Conservation (phyloP, 495 filamentous ascomycete genomes). For the Lophiotrema nucula region DNA sequence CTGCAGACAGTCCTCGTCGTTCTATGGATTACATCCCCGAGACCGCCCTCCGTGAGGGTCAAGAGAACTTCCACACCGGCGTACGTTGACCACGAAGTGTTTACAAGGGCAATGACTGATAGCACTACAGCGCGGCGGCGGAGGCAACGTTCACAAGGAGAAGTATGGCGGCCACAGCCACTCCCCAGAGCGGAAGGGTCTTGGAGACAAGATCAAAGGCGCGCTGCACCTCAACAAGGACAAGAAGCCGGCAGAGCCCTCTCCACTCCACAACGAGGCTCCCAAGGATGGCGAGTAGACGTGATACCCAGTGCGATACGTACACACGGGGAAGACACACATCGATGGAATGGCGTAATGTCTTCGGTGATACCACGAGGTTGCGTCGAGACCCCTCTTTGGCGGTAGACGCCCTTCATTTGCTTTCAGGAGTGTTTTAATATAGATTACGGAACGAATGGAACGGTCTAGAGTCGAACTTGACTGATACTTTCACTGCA, state of each 20-base stretch:
- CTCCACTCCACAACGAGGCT: slow-evolving; percentile 17
- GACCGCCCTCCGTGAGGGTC: slow-evolving; percentile 34
- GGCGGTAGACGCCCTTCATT: neutral
- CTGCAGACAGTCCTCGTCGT: slow-evolving; percentile 10
- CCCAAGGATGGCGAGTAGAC: slow-evolving; percentile 9
- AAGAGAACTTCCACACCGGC: slow-evolving; percentile 46
- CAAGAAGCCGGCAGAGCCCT: slow-evolving; percentile 22
- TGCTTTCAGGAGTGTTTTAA: too few relatives aligned
- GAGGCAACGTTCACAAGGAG: slow-evolving; percentile 42
- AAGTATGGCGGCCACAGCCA: slow-evolving; percentile 43
- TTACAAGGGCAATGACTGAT: slow-evolving; percentile 5
- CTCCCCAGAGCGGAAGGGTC: slow-evolving; percentile 25
- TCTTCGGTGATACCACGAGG: neutral
- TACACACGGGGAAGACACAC: too few relatives aligned
- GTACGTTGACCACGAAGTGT: slow-evolving; percentile 26
- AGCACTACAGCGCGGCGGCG: slow-evolving; percentile 37
- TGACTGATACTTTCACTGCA: too few relatives aligned
- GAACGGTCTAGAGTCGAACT: too few relatives aligned
- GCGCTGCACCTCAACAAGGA: slow-evolving; percentile 33
- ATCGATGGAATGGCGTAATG: neutral
- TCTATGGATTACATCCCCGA: slow-evolving; percentile 40
- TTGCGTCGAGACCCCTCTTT: neutral
- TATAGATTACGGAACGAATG: too few relatives aligned
- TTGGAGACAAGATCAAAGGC: slow-evolving; percentile 43
- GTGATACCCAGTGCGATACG: too few relatives aligned